Base-by-base conservation (phyloP, 768 basidiomycete genomes). In the Tylopilus cervinicoccineus region DNA sequence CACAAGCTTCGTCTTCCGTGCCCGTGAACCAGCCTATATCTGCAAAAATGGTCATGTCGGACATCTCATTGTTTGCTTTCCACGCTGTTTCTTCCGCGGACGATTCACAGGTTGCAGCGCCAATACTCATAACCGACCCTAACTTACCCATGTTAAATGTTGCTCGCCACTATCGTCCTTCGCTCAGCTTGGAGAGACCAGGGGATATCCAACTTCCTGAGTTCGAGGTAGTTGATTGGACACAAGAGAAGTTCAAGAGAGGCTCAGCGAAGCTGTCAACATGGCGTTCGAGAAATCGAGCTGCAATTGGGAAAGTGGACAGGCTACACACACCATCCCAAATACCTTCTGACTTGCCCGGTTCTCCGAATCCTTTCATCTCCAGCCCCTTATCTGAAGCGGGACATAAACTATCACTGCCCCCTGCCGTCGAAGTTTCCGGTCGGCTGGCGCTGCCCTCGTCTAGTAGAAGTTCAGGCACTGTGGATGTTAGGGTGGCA, bases 91-190 rank as follows among this genome's bases (percentile, higher is more conserved):
- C 57, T 14, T 52, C 58, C 16, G 23, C 20, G 26, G 54, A 59
- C 7, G 60, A 55, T 45, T n/a, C 37, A 23, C 66, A 61, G 41
- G 26, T 56, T 40, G 78, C 82, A 22, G 74, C 76, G 13, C 92
- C 92, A 12, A 67, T 95, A 37, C 59, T 95, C 16, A 77, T 93
- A 40, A 83, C 81, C 10, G 93, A 94, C 58, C 75, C 74, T n/a
- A 66, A 79, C 52, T 77, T 94, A 16, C 61, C 72, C 13, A 66
- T 66, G 6, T 86, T 88, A 51, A 86, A 87, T 63, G 54, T 72
- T 29, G 43, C 62, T 17, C 48, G 51, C 6, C 78, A 79, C 58
- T 40, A 58, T 34, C 77, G 79, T 46, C 78, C 78, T 19, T 61
- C 62, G 32, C 51, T 66, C 9, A 38, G 47, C 46, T 54, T 49